Evolutionary conservation across 2,329 filamentous ascomycete genomes (phyloP), one percentile per base, ranked within the genome.

Genomic region (Aspergillus uvarum): DNA sequence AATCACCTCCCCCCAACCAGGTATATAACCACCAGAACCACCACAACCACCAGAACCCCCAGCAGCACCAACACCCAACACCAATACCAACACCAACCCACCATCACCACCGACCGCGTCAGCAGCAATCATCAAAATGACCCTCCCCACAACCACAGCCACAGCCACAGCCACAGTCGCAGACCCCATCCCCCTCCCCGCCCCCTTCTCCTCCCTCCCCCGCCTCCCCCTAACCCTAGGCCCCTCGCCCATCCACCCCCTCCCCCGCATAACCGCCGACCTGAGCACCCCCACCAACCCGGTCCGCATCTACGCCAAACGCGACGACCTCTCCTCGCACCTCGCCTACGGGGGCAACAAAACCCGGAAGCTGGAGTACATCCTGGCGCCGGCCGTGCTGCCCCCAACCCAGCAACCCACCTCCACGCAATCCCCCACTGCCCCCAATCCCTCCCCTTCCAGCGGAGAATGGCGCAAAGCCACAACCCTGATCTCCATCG

Each of bases 331-430:
- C 69, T 89, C 88, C 75, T 88, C 86, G 1, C 85, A 83, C 0
- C 81, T 89, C 19, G 87, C 87, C 3, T 89, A 82, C 67, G 87
- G 87, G 42, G 87, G 87, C 56, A 90, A 90, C 78, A 90, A 90
- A 75, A 85, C 83, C 31, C 81, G 87, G 59, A 90, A 90, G 73
- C 80, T 90, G 2, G 87, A 90, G 79, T 89, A 90, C 70, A 82
- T 89, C 19, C 80, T 86, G 5, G 81, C 38, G 14, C 38, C 38
- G 4, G 38, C 38, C 5, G 38, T 44, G 38, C 14, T 19, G n/a
- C 38, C 32, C 32, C 11, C 11, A 1, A 1, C 32, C 26, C 11
- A 14, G 10, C 32, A 5, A 14, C 3, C 32, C 32, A 4, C 22
- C 22, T 0, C 22, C 22, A 2, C 22, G 22, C n/a, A n/a, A n/a